Evolutionary conservation across 176 grass and related monocot species (phyloP).

Genomic region (Musa beccarii): DNA sequence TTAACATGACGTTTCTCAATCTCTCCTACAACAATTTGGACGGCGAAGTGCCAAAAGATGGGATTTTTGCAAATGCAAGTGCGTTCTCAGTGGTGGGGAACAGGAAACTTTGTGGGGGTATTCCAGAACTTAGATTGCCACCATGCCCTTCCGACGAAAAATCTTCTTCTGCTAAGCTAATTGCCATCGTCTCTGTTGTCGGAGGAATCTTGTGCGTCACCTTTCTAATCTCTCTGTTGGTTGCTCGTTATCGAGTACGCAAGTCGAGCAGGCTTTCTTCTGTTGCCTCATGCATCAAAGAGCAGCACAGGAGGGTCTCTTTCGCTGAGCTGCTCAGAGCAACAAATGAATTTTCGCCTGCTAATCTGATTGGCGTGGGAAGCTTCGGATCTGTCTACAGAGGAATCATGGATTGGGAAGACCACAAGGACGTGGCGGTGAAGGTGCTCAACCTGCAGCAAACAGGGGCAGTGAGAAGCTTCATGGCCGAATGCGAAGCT

Average conservation of each 20-base stretch:
- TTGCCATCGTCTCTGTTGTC: neutral
- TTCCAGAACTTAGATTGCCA: conserved; percentile 12
- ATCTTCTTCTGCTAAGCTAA: neutral
- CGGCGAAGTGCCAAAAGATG: conserved; percentile 8
- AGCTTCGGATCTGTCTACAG: conserved; percentile 37
- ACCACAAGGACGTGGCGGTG: conserved; percentile 28
- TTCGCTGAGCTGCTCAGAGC: conserved; percentile 38
- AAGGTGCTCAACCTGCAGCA: conserved; percentile 51
- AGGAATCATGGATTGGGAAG: conserved; percentile 15
- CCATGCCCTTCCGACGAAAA: neutral
- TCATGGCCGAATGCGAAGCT: conserved; percentile 44
- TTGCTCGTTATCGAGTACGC: neutral
- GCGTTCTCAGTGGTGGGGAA: neutral
- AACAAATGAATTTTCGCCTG: conserved; percentile 34
- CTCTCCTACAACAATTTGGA: conserved; percentile 14
- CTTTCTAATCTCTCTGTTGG: neutral
- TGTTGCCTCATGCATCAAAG: neutral
- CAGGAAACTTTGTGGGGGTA: conserved; percentile 8
- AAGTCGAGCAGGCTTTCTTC: neutral
- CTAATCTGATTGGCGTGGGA: conserved; percentile 38
- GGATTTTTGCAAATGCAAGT: conserved; percentile 2
- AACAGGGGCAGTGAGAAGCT: conserved; percentile 38
- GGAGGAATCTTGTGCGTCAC: neutral
- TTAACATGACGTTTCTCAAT: conserved; percentile 7
- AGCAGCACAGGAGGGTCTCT: conserved; percentile 19